Conservation (phyloP, 495 filamentous ascomycete species). For the Podospora australis region DNA sequence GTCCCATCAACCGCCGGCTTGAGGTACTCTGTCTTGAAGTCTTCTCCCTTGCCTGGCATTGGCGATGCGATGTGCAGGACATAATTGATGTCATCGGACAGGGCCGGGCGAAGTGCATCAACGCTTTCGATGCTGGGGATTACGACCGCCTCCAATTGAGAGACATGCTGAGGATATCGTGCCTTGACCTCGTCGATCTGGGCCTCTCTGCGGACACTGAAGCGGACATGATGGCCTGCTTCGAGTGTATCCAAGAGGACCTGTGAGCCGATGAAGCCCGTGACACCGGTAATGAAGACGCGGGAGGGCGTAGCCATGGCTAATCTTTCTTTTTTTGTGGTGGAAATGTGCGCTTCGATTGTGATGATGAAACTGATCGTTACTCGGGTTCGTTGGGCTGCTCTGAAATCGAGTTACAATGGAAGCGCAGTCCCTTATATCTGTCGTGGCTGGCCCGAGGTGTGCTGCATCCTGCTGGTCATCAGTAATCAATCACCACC, state of each 20-base stretch:
- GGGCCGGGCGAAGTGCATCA: constrained; percentile 4
- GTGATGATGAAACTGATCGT: too few species aligned
- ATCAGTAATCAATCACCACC: too few species aligned
- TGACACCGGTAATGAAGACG: constrained; percentile 29
- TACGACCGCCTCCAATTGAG: constrained; percentile 9
- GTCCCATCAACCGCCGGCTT: constrained; percentile 12
- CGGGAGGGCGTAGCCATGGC: constrained; percentile 1
- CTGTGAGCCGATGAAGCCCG: constrained; percentile 36
- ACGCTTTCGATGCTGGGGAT: constrained; percentile 7
- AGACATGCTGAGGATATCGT: neutral
- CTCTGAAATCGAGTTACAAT: too few species aligned
- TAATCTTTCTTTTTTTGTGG: too few species aligned
- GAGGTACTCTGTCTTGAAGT: constrained; percentile 17
- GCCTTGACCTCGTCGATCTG: constrained; percentile 8
- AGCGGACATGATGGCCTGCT: constrained; percentile 8
- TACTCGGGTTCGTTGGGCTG: too few species aligned
- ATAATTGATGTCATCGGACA: constrained; percentile 7
- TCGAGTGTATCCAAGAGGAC: constrained; percentile 12
- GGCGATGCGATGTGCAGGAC: constrained; percentile 16
- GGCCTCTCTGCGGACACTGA: constrained; percentile 8
- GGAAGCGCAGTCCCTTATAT: too few species aligned
- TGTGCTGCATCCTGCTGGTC: too few species aligned
- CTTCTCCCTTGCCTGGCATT: constrained; percentile 11
- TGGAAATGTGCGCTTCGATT: too few species aligned
- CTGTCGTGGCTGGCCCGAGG: too few species aligned